Base-by-base conservation (phyloP, 805 yeast genomes). In the Tetrapisispora taiwanensis region DNA sequence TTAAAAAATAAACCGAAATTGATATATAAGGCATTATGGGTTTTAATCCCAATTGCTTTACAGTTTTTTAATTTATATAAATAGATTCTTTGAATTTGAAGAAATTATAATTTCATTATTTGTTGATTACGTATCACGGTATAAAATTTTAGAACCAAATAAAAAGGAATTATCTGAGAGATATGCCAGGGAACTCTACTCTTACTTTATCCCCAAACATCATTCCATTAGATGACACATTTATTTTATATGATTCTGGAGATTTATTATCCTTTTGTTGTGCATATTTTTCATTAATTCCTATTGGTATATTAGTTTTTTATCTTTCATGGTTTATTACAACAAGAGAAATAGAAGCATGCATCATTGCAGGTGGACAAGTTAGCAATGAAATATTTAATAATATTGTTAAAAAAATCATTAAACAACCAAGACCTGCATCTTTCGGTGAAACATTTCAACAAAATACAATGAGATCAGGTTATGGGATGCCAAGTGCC, bases 401-500 rank as follows among this genome's bases (percentile, higher is more conserved):
- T 62, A 77, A 81, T 46, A 51, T 82, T 1, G 64, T 84, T 34
- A 90, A 90, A 59, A 69, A 70, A 18, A 32, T 75, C 1, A 62
- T 87, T 33, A 76, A 74, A 51, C 84, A 84, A 56, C 81, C 85
- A 19, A 71, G 98, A 48, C 98, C 98, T 0, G 51, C 53, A n/a
- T 49, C 49, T 24, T 61, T 68, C 39, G 63, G 60, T 7, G 63
- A 62, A 7, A 49, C 57, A 3, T 58, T 68, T 37, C 70, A 67
- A 39, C 60, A 58, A 36, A 60, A 59, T 34, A 61, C 77, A 53
- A 22, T 71, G 36, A 62, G 76, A 46, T 71, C 83, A 49, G 79
- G 83, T 0, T 88, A 81, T 60, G 98, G 98, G 0, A 90, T 90
- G 97, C 98, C 98, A 0, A 79, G 89, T 43, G 96, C 98, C 1